phyloP scores from a whole-genome alignment of 208 protist genomes.

The Jaenimonas drosophilae region DNA sequence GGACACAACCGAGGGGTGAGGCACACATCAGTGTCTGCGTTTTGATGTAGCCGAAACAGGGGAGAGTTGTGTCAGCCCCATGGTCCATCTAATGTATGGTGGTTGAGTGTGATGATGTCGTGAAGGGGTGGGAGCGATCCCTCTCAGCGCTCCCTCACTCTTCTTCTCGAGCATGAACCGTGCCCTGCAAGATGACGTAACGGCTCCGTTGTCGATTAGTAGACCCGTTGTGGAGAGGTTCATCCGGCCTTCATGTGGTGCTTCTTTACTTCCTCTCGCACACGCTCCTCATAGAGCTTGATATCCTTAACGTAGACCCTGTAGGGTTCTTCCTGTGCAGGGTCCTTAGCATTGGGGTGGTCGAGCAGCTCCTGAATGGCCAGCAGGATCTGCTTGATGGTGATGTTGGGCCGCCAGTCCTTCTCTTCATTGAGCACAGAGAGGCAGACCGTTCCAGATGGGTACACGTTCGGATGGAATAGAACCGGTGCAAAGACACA shows the following conservation, averaged over 20 bases:
- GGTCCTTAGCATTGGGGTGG: conserved; percentile 96
- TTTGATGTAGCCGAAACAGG: too few species aligned
- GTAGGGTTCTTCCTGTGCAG: conserved; percentile 96
- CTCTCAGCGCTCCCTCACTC: too few species aligned
- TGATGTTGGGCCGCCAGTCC: conserved; percentile 98
- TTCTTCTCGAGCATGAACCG: too few species aligned
- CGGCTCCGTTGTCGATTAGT: too few species aligned
- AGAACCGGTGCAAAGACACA: conserved; percentile 95
- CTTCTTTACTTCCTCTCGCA: conserved; percentile 77
- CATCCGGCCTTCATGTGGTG: conserved; percentile 25
- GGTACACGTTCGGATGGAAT: conserved; percentile 99
- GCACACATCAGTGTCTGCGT: too few species aligned
- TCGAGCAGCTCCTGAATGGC: conserved; percentile 98
- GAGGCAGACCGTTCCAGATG: conserved; percentile 98
- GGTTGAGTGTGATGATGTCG: too few species aligned
- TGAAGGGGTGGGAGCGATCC: too few species aligned
- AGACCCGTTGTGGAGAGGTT: too few species aligned
- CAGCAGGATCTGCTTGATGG: conserved; percentile 97
- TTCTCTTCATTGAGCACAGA: conserved; percentile 99
- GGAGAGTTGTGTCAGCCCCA: too few species aligned
- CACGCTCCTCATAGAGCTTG: conserved; percentile 73
- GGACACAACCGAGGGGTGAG: too few species aligned
- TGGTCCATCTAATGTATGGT: too few species aligned
- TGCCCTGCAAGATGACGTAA: too few species aligned
- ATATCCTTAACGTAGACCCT: conserved; percentile 76